Percentiles rank a stretch among this genome's conserved stretches.
Conservation (phyloP, 345 rosid genomes). For the Ceriops tagal region DNA sequence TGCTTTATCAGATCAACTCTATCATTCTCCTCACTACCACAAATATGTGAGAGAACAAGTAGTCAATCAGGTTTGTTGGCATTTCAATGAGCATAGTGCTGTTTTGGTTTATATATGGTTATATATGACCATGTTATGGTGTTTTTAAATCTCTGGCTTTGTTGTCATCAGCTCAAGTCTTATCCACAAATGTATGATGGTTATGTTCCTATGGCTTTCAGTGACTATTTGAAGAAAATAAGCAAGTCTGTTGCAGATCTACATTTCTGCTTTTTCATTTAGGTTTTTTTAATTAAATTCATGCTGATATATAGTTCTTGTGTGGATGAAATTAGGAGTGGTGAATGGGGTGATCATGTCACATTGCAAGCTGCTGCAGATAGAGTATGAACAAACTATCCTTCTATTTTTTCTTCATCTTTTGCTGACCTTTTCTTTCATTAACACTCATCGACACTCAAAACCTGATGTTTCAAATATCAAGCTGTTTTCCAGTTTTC, state of each 20-base stretch:
- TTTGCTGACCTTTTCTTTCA: neutral
- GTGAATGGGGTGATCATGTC: constrained; percentile 77
- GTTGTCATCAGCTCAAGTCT: constrained; percentile 41
- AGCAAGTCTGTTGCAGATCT: constrained; percentile 35
- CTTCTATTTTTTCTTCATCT: neutral
- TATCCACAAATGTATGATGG: constrained; percentile 43
- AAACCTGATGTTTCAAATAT: too few species aligned
- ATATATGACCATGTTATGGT: too few species aligned
- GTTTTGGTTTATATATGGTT: neutral
- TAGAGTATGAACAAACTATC: constrained; percentile 27
- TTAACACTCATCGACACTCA: too few species aligned
- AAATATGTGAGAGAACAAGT: constrained; percentile 65
- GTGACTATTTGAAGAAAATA: constrained; percentile 58
- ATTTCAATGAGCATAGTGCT: neutral
- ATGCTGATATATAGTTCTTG: neutral
- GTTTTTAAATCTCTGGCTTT: neutral
- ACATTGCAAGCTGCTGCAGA: constrained; percentile 77
- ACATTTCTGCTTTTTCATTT: neutral
- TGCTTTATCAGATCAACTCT: constrained; percentile 83
- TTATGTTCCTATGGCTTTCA: constrained; percentile 55
- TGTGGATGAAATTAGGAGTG: constrained; percentile 33
- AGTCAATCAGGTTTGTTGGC: constrained; percentile 55
- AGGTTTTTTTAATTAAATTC: neutral
- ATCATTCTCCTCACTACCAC: constrained; percentile 73
- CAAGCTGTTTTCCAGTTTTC: too few species aligned